Evolutionary conservation across 2,329 filamentous ascomycete species (phyloP).

Genomic region (Nigrospora sphaerica): DNA sequence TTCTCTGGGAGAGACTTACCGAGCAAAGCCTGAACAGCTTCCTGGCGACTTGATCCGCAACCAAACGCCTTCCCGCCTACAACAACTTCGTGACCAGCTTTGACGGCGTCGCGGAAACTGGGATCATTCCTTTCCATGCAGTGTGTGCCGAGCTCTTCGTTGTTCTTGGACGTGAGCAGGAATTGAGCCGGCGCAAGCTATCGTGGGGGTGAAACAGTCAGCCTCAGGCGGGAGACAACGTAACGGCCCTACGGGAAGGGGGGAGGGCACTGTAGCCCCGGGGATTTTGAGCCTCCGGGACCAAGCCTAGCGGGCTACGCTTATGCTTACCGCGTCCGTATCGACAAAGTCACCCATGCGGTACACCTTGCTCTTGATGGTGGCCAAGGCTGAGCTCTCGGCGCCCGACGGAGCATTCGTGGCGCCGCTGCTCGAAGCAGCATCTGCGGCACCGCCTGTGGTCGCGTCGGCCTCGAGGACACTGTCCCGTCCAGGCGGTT

Average conservation of each 20-base stretch:
- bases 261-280: too few relatives aligned
- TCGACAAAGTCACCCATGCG: slow-evolving; percentile 36
- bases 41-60: slow-evolving; percentile 35
- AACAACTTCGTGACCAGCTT: slow-evolving; percentile 29
- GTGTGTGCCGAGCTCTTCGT: slow-evolving; percentile 27
- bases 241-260: too few relatives aligned
- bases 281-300: too few relatives aligned
- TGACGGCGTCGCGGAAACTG: slow-evolving; percentile 27
- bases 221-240: too few relatives aligned
- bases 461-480: too few relatives aligned
- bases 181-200: slow-evolving; percentile 32
- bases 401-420: too few relatives aligned
- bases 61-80: slow-evolving; percentile 39
- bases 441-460: too few relatives aligned
- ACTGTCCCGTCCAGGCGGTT: slow-evolving; percentile 6
- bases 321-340: slow-evolving; percentile 34
- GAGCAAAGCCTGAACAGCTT: slow-evolving; percentile 33
- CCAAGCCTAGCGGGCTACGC: too few relatives aligned
- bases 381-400: too few relatives aligned
- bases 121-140: slow-evolving; percentile 33
- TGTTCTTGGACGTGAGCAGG: slow-evolving; percentile 19
- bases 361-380: slow-evolving; percentile 27
- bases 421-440: too few relatives aligned
- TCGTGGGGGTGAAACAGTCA: too few relatives aligned
- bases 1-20: too few relatives aligned